Base-by-base conservation (phyloP, 495 filamentous ascomycete genomes). In the Podospora conica region DNA sequence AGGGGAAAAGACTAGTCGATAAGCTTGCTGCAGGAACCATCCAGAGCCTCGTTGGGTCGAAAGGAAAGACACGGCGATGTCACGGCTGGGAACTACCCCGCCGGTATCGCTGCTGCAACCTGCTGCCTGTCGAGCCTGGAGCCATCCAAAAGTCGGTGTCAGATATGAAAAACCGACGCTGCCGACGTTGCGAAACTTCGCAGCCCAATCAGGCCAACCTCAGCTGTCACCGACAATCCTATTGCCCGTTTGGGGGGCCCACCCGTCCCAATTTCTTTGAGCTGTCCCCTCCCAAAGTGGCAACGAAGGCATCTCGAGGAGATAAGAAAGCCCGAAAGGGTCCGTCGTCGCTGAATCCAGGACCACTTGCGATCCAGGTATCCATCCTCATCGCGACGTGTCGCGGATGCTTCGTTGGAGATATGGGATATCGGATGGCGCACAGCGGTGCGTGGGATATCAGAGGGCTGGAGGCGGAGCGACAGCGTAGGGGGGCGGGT, bases 11-110 rank as follows among this genome's bases (percentile, higher is more conserved):
- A n/a, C 40, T 8, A n/a, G 55, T 11, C 29, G 63, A 64, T 58
- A 64, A 64, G 63, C 54, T 58, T 64, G 22, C 63, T 64, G 63
- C 63, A 64, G 55, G 63, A 64, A 64, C 63, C 63, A 64, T 21
- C 57, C 55, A 64, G 31, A 61, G 22, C 21, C 28, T 5, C 28
- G 63, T 58, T 57, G 63, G 63, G 63, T 64, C 55, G 21, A 57
- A 57, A 64, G 21, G n/a, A 40, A 58, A 58, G 25, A 63, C 11
- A 20, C 10, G 22, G 31, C 7, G 23, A 22, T 22, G 20, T 53
- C 28, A 21, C 40, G 18, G 10, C 40, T 15, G 61, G 18, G 24
- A 28, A 63, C 29, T n/a, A n/a, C 22, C 22, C 57, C 18, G 15
- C 40, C 40, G 40, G 40, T 48, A 48, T 48, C 40, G 40, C 15